These are phyloP conservation scores for Camellia lanceoleosa DNA, from an alignment of 148 eudicot genomes.

Conservation along the genomic window DNA sequence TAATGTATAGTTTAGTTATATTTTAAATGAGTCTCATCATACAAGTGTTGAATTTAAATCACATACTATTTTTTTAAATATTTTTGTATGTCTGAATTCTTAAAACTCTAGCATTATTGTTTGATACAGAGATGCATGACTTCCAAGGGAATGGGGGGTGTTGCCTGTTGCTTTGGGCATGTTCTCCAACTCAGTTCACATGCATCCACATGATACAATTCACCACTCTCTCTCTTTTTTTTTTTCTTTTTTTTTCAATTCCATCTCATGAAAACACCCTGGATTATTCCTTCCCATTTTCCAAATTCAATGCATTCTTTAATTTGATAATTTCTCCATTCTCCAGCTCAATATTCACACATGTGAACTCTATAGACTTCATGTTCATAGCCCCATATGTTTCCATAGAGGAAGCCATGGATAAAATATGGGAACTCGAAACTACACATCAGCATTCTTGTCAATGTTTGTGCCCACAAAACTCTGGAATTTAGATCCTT, in stretches of 20 bases:
- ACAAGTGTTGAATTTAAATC: too few relatives aligned
- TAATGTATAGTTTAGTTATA: background rate
- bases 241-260: background rate
- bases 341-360: constrained; percentile 26
- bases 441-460: background rate
- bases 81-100: too few relatives aligned
- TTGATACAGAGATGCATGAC: background rate
- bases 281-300: constrained; percentile 55
- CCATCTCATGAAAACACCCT: constrained; percentile 54
- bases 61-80: too few relatives aligned
- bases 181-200: constrained; percentile 58
- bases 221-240: constrained; percentile 7
- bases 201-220: constrained; percentile 68
- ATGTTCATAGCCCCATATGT: constrained; percentile 16
- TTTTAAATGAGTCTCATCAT: too few relatives aligned
- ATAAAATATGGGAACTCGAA: background rate
- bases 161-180: constrained; percentile 41
- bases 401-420: constrained; percentile 22
- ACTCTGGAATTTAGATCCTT: constrained; percentile 20
- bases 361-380: background rate
- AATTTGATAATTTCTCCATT: background rate
- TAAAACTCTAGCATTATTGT: too few relatives aligned
- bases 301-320: constrained; percentile 56
- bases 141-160: background rate
- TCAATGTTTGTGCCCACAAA: constrained; percentile 35